Evolutionary conservation across 306 rosid genomes (phyloP).

Genomic region (Pueraria montana): DNA sequence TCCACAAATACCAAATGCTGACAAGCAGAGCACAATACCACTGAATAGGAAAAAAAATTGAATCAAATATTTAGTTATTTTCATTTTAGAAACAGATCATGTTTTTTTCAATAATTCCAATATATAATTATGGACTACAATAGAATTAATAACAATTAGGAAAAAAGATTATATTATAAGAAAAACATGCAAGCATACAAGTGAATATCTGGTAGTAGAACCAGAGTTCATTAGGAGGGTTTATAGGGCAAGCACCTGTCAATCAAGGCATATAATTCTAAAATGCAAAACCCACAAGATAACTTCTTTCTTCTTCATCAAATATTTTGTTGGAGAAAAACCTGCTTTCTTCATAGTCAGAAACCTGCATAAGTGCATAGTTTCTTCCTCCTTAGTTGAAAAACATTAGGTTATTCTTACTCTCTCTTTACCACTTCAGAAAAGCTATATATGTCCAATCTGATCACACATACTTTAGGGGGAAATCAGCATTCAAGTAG

Average conservation of each 20-base stretch:
- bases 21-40: no score
- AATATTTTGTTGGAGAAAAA: slow-evolving; percentile 13
- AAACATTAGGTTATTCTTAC: slow-evolving; percentile 1
- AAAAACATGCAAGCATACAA: not conserved
- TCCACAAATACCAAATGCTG: no score
- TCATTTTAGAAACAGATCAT: no score
- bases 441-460: slow-evolving; percentile 19
- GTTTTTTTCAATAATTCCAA: no score
- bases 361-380: slow-evolving; percentile 19
- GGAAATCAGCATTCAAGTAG: slow-evolving; percentile 24
- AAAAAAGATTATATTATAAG: not conserved
- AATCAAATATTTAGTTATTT: no score
- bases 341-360: slow-evolving; percentile 32
- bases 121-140: no score
- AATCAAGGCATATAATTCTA: slow-evolving; percentile 11
- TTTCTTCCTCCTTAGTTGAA: slow-evolving; percentile 25
- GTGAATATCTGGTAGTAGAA: not conserved
- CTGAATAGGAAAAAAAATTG: no score
- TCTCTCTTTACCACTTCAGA: slow-evolving; percentile 12
- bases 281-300: slow-evolving; percentile 11
- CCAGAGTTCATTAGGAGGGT: not conserved
- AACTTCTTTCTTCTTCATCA: slow-evolving; percentile 5
- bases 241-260: slow-evolving; percentile 6
- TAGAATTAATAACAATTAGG: no score
- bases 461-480: not conserved